These are phyloP conservation scores for Berberis thunbergii DNA, from an alignment of 164 flowering plant species.

Conservation along the genomic window DNA sequence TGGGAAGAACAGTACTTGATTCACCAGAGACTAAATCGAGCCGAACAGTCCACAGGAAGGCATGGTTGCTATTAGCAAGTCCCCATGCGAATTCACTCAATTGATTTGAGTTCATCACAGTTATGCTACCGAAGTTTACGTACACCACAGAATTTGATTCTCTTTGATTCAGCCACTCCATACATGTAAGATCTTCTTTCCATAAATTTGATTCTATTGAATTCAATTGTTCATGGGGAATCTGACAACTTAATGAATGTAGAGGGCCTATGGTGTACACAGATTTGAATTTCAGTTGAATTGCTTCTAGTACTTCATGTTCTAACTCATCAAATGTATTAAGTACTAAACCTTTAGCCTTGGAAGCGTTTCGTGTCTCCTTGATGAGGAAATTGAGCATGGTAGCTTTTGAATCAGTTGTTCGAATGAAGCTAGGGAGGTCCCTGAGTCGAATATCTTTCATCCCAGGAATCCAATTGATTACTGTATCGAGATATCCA, in stretches of 20 bases:
- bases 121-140: constrained; percentile 25
- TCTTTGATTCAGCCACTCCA: constrained; percentile 19
- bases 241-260: background rate
- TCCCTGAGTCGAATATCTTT: constrained; percentile 13
- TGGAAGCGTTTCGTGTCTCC: background rate
- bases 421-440: constrained; percentile 13
- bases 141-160: constrained; percentile 18
- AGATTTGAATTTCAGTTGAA: constrained; percentile 2
- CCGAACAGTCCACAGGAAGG: constrained; percentile 22
- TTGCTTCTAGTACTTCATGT: constrained; percentile 5
- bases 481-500: constrained; percentile 13
- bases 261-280: constrained; percentile 23
- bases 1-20: constrained; percentile 12
- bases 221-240: constrained; percentile 1
- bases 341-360: constrained; percentile 14
- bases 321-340: constrained; percentile 16
- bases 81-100: constrained; percentile 30
- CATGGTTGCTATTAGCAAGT: constrained; percentile 21
- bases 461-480: constrained; percentile 20
- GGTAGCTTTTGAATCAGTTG: constrained; percentile 12
- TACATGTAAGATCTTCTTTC: constrained; percentile 16
- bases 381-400: constrained; percentile 1
- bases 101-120: constrained; percentile 19
- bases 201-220: constrained; percentile 18
- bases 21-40: constrained; percentile 19